phyloP scores from a whole-genome alignment of 1,284 basidiomycete species.

The Cryptococcus hybrid region DNA sequence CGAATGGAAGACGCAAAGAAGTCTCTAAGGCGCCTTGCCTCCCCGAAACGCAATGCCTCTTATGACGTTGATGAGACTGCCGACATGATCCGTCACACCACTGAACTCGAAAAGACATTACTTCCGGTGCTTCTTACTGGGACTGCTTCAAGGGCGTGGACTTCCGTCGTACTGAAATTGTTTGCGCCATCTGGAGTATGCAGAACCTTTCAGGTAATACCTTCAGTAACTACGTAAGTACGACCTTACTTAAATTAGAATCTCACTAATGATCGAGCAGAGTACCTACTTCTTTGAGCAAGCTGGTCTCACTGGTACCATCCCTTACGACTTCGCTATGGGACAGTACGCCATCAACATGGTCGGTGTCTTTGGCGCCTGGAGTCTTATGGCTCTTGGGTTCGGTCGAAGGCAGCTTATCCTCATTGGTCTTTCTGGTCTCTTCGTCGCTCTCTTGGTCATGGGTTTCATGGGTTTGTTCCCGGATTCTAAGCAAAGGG shows the following conservation, averaged over 20 bases:
- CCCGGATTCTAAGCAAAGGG: conserved; percentile 22
- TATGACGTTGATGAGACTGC: conserved; percentile 51
- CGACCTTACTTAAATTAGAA: not conserved
- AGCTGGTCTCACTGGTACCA: conserved; percentile 47
- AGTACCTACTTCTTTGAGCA: conserved; percentile 51
- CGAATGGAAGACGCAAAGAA: conserved; percentile 53
- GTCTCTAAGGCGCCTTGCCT: conserved; percentile 46
- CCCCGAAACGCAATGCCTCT: conserved; percentile 34
- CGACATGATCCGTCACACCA: conserved; percentile 49
- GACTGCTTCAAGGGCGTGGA: conserved; percentile 53
- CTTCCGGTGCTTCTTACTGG: conserved; percentile 40
- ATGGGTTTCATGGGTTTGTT: conserved; percentile 54
- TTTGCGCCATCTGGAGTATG: conserved; percentile 35
- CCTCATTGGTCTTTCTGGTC: conserved; percentile 51
- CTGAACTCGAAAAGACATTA: conserved; percentile 32
- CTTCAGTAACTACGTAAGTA: conserved; percentile 29
- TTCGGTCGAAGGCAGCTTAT: conserved; percentile 53
- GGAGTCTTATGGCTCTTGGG: conserved; percentile 47
- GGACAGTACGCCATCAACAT: conserved; percentile 45
- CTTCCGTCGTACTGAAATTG: conserved; percentile 46
- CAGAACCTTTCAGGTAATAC: conserved; percentile 47
- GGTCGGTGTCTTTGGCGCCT: conserved; percentile 40
- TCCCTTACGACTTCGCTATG: conserved; percentile 50
- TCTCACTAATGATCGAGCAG: conserved; percentile 10
- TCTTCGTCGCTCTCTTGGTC: conserved; percentile 51